Conservation (phyloP, 768 basidiomycete species). For the Russula dissimulans region DNA sequence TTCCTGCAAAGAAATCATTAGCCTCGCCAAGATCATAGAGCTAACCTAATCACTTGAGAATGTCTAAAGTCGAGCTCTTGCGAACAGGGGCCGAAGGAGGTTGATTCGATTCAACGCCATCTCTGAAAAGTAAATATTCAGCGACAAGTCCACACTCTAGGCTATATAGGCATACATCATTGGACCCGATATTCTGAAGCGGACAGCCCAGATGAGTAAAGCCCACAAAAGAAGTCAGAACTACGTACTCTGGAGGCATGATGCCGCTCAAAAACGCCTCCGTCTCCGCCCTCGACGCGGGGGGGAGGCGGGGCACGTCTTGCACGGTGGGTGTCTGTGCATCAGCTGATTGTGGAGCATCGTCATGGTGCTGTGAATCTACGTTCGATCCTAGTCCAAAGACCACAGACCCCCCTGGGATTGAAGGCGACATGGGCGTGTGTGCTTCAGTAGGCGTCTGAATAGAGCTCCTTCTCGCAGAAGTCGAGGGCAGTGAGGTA, state of each 20-base stretch:
- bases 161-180: conserved; percentile 4
- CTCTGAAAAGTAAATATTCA: neutral
- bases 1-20: conserved; percentile 29
- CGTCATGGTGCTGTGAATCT: neutral
- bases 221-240: neutral
- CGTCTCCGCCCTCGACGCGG: conserved; percentile 21
- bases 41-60: conserved; percentile 13
- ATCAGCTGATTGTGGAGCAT: neutral
- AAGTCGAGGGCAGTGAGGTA: neutral
- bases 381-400: neutral
- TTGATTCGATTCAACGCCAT: neutral
- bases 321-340: neutral
- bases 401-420: neutral
- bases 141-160: neutral
- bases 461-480: neutral
- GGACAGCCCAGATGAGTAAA: neutral
- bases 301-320: conserved; percentile 8
- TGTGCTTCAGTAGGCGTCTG: neutral
- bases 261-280: conserved; percentile 31
- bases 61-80: conserved; percentile 22
- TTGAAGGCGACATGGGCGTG: neutral
- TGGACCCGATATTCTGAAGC: conserved; percentile 4
- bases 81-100: conserved; percentile 1
- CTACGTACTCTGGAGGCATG: conserved; percentile 35
- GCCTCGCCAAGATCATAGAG: neutral